These are phyloP conservation scores for Dioscorea dumetorum DNA, from an alignment of 106 monocot genomes.

Conservation along the genomic window DNA sequence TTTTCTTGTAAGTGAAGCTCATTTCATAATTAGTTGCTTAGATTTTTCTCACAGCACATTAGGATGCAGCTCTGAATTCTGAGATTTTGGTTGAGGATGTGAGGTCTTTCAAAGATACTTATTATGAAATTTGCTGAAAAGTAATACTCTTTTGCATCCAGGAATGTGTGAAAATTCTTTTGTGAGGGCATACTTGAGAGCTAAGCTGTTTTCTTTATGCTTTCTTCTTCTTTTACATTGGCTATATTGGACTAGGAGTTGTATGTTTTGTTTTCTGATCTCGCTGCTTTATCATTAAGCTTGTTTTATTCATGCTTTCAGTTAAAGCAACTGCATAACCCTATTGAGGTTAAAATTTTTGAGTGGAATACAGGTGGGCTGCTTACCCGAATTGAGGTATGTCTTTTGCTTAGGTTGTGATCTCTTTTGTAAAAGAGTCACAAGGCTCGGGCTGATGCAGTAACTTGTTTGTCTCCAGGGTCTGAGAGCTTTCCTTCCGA, in stretches of 20 bases:
- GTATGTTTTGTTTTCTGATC: background rate
- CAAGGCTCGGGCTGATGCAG: background rate
- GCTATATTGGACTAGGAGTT: background rate
- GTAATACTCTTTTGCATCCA: no score
- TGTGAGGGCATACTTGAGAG: no score
- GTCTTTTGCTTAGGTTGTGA: constrained; percentile 1
- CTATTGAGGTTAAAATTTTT: constrained; percentile 77
- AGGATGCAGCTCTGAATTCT: no score
- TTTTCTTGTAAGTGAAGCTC: no score
- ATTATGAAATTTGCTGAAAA: no score
- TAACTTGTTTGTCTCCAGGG: constrained; percentile 40
- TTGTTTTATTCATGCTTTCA: constrained; percentile 17
- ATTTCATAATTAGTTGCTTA: no score
- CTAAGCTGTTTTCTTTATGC: no score
- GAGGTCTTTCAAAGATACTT: no score
- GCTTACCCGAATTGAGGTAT: constrained; percentile 87
- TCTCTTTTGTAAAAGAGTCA: background rate
- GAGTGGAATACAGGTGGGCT: constrained; percentile 96
- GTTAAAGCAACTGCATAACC: constrained; percentile 80
- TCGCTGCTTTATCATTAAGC: background rate
- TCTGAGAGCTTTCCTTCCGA: constrained; percentile 88
- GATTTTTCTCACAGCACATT: no score
- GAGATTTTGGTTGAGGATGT: no score
- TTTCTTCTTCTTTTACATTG: no score
- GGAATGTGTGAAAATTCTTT: no score